Percentiles rank a stretch among this genome's conserved stretches.
Conservation (phyloP, 164 flowering plant genomes). For the Dillenia suffruticosa region DNA sequence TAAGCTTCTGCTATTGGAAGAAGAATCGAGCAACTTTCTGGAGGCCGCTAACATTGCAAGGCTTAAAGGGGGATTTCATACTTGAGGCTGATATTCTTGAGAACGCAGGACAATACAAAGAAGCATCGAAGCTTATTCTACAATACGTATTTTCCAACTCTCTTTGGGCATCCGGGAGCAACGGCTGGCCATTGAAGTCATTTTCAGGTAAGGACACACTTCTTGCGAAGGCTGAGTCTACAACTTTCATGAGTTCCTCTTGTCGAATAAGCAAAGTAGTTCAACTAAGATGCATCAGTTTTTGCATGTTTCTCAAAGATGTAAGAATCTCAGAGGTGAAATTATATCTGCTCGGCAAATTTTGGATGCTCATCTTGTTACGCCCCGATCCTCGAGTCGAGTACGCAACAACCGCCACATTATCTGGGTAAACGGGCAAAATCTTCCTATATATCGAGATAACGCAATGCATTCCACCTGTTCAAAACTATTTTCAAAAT, state of each 20-base stretch:
- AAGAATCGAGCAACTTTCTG: slow-evolving; percentile 41
- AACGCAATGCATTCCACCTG: too few species aligned
- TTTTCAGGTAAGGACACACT: slow-evolving; percentile 37
- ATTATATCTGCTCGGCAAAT: slow-evolving; percentile 39
- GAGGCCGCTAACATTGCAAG: slow-evolving; percentile 54
- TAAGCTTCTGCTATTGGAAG: slow-evolving; percentile 50
- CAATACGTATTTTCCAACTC: slow-evolving; percentile 34
- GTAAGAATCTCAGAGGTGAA: slow-evolving; percentile 30
- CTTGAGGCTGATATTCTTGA: slow-evolving; percentile 51
- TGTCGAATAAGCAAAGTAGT: slow-evolving; percentile 26
- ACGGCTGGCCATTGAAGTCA: slow-evolving; percentile 59
- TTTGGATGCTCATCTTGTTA: slow-evolving; percentile 47
- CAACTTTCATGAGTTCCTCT: slow-evolving; percentile 21
- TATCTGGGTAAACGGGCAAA: too few species aligned
- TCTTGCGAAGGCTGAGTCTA: slow-evolving; percentile 30
- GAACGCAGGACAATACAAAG: slow-evolving; percentile 40
- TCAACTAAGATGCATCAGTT: slow-evolving; percentile 20
- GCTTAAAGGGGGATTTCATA: slow-evolving; percentile 35
- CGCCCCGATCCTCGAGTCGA: too few species aligned
- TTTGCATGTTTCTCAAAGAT: slow-evolving; percentile 22
- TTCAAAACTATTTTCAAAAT: too few species aligned
- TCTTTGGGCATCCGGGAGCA: slow-evolving; percentile 40
- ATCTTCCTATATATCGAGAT: too few species aligned
- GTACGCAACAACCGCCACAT: too few species aligned
- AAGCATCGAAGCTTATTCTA: slow-evolving; percentile 40